Evolutionary conservation across 2,329 filamentous ascomycete genomes (phyloP).

Genomic region (Tolypocladium ovalisporum): DNA sequence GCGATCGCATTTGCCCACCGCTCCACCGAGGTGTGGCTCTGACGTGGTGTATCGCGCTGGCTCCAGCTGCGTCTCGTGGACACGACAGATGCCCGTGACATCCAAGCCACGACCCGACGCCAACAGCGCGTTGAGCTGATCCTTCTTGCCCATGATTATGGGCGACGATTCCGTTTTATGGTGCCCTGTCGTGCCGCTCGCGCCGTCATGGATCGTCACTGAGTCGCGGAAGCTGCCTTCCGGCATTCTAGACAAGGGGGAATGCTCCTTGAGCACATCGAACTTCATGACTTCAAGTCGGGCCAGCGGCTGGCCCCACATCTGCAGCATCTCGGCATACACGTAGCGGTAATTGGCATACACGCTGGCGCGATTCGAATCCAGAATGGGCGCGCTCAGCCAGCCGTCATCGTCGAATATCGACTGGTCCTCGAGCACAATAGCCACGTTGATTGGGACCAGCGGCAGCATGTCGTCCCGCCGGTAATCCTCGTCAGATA

Average conservation of each 20-base stretch:
- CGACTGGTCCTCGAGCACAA: conserved; percentile 50
- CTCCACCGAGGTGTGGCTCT: conserved; percentile 28
- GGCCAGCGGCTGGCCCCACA: conserved; percentile 52
- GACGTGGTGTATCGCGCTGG: conserved; percentile 38
- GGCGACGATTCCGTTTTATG: conserved; percentile 33
- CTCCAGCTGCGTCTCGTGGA: conserved; percentile 52
- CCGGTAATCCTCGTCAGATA: conserved; percentile 42
- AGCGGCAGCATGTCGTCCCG: conserved; percentile 34
- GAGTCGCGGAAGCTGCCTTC: conserved; percentile 24
- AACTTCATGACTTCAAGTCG: conserved; percentile 61
- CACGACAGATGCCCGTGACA: conserved; percentile 50
- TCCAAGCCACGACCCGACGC: conserved; percentile 47
- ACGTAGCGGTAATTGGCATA: conserved; percentile 52
- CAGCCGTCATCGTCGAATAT: conserved; percentile 60
- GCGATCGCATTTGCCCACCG: conserved; percentile 37
- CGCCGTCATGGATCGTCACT: conserved; percentile 26
- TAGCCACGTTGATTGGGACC: conserved; percentile 38
- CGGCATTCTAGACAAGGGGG: conserved; percentile 11
- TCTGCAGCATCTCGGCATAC: conserved; percentile 59
- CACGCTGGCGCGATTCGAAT: conserved; percentile 33
- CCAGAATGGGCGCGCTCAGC: conserved; percentile 47
- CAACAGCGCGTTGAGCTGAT: conserved; percentile 38
- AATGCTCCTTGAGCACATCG: conserved; percentile 46
- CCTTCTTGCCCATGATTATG: conserved; percentile 46
- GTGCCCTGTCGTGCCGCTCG: conserved; percentile 20